Evolutionary conservation across 1,284 basidiomycete species (phyloP).

Genomic region (Golubevia pallescens): DNA sequence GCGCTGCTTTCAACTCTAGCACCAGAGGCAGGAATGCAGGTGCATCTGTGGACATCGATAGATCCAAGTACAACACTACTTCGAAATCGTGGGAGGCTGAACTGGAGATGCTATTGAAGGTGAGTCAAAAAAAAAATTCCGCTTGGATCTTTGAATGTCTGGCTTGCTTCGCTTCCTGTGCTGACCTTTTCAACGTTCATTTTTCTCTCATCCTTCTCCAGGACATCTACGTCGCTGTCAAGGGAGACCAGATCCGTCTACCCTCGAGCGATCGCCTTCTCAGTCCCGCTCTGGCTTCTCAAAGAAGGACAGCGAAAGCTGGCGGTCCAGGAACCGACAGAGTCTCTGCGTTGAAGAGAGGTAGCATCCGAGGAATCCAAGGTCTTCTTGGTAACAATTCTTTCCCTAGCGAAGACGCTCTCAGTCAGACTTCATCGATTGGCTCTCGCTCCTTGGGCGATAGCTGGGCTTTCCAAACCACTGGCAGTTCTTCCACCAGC

Average conservation of each 20-base stretch:
- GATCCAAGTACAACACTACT: too few relatives aligned
- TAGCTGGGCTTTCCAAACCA: constrained; percentile 9
- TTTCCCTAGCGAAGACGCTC: constrained; percentile 11
- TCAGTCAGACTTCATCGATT: constrained; percentile 18
- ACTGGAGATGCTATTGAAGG: constrained; percentile 83
- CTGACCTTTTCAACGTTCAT: too few relatives aligned
- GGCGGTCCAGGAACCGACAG: constrained; percentile 64
- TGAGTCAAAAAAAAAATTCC: too few relatives aligned
- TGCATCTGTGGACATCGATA: too few relatives aligned
- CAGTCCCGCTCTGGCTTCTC: constrained; percentile 68
- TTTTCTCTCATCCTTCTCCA: constrained; percentile 56
- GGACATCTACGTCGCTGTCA: constrained; percentile 93
- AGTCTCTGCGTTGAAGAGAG: constrained; percentile 79
- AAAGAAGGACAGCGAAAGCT: constrained; percentile 28
- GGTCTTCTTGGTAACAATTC: constrained; percentile 71
- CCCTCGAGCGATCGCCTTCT: constrained; percentile 67
- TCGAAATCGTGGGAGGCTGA: constrained; percentile 90
- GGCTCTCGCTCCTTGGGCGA: constrained; percentile 25
- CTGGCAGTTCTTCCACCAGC: constrained; percentile 3
- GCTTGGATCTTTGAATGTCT: too few relatives aligned
- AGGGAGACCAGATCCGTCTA: constrained; percentile 86
- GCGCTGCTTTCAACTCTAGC: neutral
- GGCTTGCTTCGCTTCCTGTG: too few relatives aligned
- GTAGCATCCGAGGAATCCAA: constrained; percentile 84
- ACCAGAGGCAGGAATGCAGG: too few relatives aligned